A percentile compares a stretch with the other conserved stretches of the same genome.
These are phyloP conservation scores for Endoconidiophora laricicola DNA, from an alignment of 2,329 filamentous ascomycete species.

Conservation along the genomic window DNA sequence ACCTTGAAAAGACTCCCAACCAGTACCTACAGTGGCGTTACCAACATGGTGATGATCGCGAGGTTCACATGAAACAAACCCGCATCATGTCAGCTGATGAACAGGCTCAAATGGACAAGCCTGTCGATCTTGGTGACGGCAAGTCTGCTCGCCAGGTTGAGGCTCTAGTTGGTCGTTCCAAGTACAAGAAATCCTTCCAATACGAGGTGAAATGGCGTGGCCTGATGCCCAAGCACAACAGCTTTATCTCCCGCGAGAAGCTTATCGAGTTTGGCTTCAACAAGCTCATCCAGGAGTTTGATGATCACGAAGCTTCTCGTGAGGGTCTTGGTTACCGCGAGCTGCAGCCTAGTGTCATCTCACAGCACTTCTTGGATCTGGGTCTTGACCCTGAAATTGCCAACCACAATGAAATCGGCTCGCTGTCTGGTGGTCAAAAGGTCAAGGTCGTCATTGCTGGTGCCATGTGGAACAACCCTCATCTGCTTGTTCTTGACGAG, in stretches of 20 bases:
- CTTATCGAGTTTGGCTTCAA: constrained; percentile 69
- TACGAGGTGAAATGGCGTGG: constrained; percentile 94
- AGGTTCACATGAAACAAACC: constrained; percentile 95
- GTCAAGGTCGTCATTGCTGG: constrained; percentile 96
- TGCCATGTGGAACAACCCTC: constrained; percentile 98
- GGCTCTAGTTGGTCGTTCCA: constrained; percentile 83
- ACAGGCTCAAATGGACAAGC: constrained; percentile 79
- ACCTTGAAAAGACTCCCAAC: constrained; percentile 96
- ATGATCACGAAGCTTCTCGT: constrained; percentile 95
- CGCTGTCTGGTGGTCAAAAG: constrained; percentile 90
- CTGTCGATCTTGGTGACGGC: constrained; percentile 70
- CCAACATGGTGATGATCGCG: constrained; percentile 88
- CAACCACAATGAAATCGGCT: constrained; percentile 96
- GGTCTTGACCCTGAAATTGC: constrained; percentile 95
- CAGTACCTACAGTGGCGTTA: constrained; percentile 99
- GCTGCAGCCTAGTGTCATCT: constrained; percentile 82
- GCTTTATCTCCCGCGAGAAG: constrained; percentile 83
- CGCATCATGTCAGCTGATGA: constrained; percentile 76
- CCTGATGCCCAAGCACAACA: constrained; percentile 84
- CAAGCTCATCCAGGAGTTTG: constrained; percentile 94
- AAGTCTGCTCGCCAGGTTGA: constrained; percentile 65
- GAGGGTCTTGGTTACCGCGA: constrained; percentile 94
- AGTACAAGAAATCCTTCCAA: constrained; percentile 98
- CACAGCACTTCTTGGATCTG: constrained; percentile 94
- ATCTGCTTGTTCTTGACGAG: constrained; percentile 92